phyloP scores from a whole-genome alignment of 1,284 basidiomycete species.

The Porodaedalea pini region DNA sequence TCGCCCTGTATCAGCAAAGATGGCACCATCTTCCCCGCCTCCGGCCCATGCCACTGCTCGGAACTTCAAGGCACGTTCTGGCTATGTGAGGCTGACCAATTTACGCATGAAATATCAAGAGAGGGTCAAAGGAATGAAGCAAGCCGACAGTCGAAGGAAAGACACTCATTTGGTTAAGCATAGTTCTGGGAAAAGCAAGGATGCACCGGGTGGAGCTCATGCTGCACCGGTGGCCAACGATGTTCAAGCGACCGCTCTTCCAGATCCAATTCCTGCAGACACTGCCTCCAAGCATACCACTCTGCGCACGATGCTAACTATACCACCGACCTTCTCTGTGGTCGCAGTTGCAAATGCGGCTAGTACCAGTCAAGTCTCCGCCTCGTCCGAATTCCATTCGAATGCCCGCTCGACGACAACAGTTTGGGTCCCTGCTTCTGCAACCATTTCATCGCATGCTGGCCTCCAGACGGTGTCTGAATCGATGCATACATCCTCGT shows the following conservation, averaged over 20 bases:
- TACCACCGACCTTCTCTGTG: slow-evolving; percentile 10
- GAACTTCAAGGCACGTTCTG: neutral
- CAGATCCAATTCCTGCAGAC: slow-evolving; percentile 15
- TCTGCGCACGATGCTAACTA: slow-evolving; percentile 13
- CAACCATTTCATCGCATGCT: neutral
- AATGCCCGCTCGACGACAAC: slow-evolving; percentile 13
- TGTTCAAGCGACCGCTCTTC: slow-evolving; percentile 13
- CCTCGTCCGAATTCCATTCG: neutral
- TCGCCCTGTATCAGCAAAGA: neutral
- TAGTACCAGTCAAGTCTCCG: neutral
- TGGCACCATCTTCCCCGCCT: neutral
- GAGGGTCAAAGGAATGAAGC: neutral
- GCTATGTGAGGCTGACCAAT: neutral
- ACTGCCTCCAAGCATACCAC: neutral
- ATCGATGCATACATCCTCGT: slow-evolving; percentile 1
- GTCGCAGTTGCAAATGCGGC: neutral
- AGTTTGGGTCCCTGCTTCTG: slow-evolving; percentile 12
- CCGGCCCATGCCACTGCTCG: neutral
- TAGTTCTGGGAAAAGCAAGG: neutral
- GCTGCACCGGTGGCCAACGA: neutral
- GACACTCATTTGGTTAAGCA: neutral
- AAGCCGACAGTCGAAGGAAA: neutral
- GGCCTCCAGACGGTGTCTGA: neutral
- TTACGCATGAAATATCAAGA: neutral
- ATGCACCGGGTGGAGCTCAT: neutral